Evolutionary conservation across 192 early-diverging fungal species (phyloP), one percentile per base, ranked within the genome.

Genomic region (Cladochytrium replicatum): DNA sequence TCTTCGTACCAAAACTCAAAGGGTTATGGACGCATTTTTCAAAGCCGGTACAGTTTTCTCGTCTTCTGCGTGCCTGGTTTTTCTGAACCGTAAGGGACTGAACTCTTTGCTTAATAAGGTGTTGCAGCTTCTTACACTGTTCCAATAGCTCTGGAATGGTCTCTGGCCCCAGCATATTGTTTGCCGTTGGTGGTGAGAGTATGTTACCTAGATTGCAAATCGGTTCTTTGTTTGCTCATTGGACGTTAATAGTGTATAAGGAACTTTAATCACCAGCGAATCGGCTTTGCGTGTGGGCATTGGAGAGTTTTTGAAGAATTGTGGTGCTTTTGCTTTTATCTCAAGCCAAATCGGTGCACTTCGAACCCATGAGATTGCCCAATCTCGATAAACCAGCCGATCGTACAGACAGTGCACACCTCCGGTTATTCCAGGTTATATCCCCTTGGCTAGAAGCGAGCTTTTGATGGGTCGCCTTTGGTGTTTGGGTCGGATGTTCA

Each of bases 401-500:
- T 22, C 5, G 32, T 29, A 29, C 21, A 4, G 24, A 13, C 39
- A 48, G 46, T 22, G 39, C 32, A 37, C 23, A 37, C 46, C 2
- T 31, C 32, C 8, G 24, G 21, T 48, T 21, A 5, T 46, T 5
- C 4, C 11, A 5, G 49, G 49, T 5, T 9, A 51, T n/a, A 5
- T 51, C 5, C 31, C 37, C 8, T 37, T 44, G 17, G 40, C n/a
- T 42, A 15, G 7, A 9, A 31, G 29, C 27, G 45, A 9, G 65
- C 75, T 7, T 83, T 74, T 57, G 63, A 72, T 37, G 83, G 82
- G 1, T 64, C 66, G 42, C 83, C 83, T 0, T 69, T 87, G 49
- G 70, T 73, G 43, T 69, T 87, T 58, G 57, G 66, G 5, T 73
- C 72, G 37, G 56, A 61, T 28, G 63, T 83, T 29, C 50, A 75